Conservation (phyloP, 441 rosid species). For the Adansonia madagascariensis region DNA sequence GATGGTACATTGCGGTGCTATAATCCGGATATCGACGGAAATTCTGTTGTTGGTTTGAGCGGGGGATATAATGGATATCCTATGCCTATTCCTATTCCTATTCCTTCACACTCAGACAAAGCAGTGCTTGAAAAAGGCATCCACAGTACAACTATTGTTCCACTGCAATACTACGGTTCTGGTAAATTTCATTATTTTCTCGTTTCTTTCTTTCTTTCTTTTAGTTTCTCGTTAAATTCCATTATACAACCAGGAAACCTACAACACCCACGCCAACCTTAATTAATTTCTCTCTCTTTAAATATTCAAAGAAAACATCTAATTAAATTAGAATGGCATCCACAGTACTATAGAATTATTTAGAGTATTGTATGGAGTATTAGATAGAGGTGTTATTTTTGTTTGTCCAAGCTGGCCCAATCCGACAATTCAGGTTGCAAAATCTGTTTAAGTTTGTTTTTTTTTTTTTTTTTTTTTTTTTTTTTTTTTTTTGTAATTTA, state of each 20-base stretch:
- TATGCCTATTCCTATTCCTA: slow-evolving; percentile 14
- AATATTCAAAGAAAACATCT: too few relatives aligned
- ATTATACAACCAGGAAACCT: too few relatives aligned
- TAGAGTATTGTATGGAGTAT: too few relatives aligned
- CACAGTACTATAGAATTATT: too few relatives aligned
- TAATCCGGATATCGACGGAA: slow-evolving; percentile 22
- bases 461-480: background rate
- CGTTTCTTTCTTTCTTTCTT: background rate
- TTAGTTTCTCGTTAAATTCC: too few relatives aligned
- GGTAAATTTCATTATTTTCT: background rate
- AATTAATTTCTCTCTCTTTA: too few relatives aligned
- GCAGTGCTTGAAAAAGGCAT: slow-evolving; percentile 11
- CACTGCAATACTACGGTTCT: slow-evolving; percentile 18
- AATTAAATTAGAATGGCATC: too few relatives aligned
- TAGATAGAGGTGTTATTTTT: background rate
- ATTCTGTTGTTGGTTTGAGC: slow-evolving; percentile 32
- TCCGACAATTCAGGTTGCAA: background rate
- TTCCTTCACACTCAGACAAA: slow-evolving; percentile 7
- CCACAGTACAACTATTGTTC: slow-evolving; percentile 11
- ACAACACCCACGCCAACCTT: too few relatives aligned
- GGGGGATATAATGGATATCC: background rate
- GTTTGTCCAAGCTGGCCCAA: background rate
- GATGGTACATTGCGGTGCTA: background rate
- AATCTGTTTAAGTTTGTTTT: background rate
- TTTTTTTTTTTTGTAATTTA: too few relatives aligned